Conservation (phyloP, 345 rosid genomes). For the Eucalyptus curtisii region DNA sequence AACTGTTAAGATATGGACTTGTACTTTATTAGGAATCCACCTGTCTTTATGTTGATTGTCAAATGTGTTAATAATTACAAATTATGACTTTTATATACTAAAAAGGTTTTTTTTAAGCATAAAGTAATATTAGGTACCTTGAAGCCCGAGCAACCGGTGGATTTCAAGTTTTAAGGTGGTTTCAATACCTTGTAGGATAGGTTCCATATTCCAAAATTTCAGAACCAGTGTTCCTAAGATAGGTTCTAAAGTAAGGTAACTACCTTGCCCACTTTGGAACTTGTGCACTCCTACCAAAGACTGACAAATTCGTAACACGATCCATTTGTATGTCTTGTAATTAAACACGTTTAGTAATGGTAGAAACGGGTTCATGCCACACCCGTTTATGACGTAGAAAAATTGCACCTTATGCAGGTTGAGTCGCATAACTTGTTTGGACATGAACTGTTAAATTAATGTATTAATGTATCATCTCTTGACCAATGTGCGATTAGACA, state of each 20-base stretch:
- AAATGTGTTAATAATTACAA: neutral
- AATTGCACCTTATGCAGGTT: no score
- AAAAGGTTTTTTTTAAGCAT: neutral
- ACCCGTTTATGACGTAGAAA: no score
- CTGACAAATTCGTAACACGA: no score
- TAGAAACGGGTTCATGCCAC: no score
- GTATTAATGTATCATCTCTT: neutral
- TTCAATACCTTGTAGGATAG: neutral
- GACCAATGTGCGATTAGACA: neutral
- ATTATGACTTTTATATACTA: no score
- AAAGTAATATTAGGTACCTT: neutral
- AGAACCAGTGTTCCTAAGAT: neutral
- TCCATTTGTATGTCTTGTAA: no score
- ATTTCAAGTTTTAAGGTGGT: neutral
- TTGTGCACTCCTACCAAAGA: neutral
- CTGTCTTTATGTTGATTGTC: neutral
- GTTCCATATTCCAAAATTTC: neutral
- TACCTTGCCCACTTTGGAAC: neutral
- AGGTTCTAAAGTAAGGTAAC: neutral
- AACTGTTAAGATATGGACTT: neutral
- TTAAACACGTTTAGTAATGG: no score
- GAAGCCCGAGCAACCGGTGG: neutral
- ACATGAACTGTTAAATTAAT: neutral
- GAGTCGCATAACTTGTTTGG: neutral
- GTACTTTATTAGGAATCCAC: neutral